Evolutionary conservation across 1,139 yeast species (phyloP).

Genomic region (Pneumocystis murina): DNA sequence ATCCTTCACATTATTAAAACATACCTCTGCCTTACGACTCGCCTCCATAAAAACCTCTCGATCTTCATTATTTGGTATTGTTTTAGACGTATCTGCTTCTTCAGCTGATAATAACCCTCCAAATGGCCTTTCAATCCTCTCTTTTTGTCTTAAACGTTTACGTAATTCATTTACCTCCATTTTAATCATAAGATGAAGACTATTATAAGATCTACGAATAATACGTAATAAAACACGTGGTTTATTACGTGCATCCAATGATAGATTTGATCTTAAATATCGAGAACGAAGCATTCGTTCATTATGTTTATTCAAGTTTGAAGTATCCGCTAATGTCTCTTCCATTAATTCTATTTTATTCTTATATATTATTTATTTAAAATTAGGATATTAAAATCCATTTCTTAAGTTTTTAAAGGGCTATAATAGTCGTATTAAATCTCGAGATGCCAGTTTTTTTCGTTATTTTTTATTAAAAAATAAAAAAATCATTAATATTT

Average conservation of each 20-base stretch:
- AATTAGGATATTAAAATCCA: no score
- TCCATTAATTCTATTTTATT: neutral
- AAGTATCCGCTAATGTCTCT: neutral
- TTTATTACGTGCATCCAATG: neutral
- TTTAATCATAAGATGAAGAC: neutral
- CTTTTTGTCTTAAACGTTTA: neutral
- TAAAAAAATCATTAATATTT: no score
- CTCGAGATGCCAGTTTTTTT: no score
- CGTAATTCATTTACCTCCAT: neutral
- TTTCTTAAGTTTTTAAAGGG: no score
- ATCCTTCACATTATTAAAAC: no score
- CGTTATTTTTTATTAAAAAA: no score
- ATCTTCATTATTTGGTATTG: slow-evolving; percentile 44
- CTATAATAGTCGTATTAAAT: no score
- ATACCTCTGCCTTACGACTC: slow-evolving; percentile 4
- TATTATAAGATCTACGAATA: neutral
- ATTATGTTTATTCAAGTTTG: neutral
- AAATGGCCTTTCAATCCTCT: slow-evolving; percentile 36
- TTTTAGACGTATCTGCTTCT: slow-evolving; percentile 45
- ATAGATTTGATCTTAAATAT: neutral
- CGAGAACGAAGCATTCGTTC: neutral
- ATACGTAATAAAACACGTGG: neutral
- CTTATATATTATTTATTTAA: no score
- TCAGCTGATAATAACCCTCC: slow-evolving; percentile 46
- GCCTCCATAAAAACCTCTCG: slow-evolving; percentile 34